A percentile compares a stretch with the other conserved stretches of the same genome.
phyloP scores from a whole-genome alignment of 768 basidiomycete genomes.

The Lentinula edodes region DNA sequence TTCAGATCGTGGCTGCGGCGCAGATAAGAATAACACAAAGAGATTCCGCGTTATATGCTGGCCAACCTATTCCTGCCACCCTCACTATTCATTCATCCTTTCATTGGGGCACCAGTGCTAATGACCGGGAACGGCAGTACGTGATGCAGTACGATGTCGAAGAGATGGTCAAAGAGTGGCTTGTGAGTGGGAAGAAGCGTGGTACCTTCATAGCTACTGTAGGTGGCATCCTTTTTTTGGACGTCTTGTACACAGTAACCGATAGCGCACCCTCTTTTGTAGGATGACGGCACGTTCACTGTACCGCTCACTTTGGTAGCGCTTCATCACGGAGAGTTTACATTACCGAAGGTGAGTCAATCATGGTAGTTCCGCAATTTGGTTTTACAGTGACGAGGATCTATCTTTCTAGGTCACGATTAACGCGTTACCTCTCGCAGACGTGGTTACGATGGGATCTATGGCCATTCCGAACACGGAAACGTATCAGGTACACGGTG shows the following conservation, averaged over 20 bases:
- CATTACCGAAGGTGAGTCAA: conserved; percentile 49
- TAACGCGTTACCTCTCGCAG: conserved; percentile 48
- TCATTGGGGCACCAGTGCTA: conserved; percentile 60
- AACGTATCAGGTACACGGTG: conserved; percentile 81
- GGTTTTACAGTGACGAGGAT: background rate
- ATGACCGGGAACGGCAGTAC: conserved; percentile 37
- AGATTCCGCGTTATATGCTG: conserved; percentile 65
- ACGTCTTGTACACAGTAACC: background rate
- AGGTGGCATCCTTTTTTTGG: conserved; percentile 15
- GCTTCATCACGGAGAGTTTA: conserved; percentile 75
- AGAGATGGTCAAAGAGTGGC: conserved; percentile 79
- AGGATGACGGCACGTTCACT: conserved; percentile 60
- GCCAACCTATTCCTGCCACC: conserved; percentile 73
- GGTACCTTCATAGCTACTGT: conserved; percentile 79
- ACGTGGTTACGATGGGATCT: conserved; percentile 51
- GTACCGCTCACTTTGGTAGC: conserved; percentile 78
- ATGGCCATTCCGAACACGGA: conserved; percentile 62
- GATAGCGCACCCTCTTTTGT: background rate
- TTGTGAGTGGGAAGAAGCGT: conserved; percentile 83
- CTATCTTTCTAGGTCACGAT: conserved; percentile 37
- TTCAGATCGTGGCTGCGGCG: conserved; percentile 65
- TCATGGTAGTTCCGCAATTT: background rate
- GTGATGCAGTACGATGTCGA: conserved; percentile 76
- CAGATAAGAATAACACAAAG: conserved; percentile 44
- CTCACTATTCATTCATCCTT: conserved; percentile 69